Evolutionary conservation across 768 basidiomycete genomes (phyloP).

Genomic region (Multifurca ochricompacta): DNA sequence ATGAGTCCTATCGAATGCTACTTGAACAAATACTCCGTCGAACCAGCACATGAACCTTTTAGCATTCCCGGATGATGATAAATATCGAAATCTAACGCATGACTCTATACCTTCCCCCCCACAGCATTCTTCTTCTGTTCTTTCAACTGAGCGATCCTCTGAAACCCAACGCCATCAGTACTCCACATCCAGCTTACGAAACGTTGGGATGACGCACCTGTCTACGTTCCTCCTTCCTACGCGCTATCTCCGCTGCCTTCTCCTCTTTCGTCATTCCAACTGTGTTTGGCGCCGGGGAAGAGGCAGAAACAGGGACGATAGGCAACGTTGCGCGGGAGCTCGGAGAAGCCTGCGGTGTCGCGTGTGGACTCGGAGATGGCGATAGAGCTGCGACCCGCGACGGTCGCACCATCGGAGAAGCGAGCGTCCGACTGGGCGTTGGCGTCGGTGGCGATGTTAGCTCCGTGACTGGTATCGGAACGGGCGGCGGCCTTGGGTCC

Average conservation of each 20-base stretch:
- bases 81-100: background rate
- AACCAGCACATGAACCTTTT: too few relatives aligned
- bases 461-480: conserved; percentile 15
- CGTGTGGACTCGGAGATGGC: background rate
- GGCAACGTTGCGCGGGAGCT: conserved; percentile 22
- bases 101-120: conserved; percentile 1
- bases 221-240: conserved; percentile 86
- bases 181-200: background rate
- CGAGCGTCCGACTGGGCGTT: background rate
- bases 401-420: background rate
- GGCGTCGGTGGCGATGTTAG: conserved; percentile 5
- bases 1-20: too few relatives aligned
- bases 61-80: too few relatives aligned
- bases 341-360: conserved; percentile 12
- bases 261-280: conserved; percentile 75
- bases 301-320: too few relatives aligned
- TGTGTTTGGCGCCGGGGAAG: conserved; percentile 29
- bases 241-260: conserved; percentile 87
- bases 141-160: conserved; percentile 76
- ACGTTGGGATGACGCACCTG: conserved; percentile 42
- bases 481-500: conserved; percentile 6
- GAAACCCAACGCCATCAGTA: background rate
- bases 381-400: background rate
- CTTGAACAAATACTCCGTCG: too few relatives aligned
- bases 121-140: conserved; percentile 62